These are phyloP conservation scores for Malus asiatica DNA, from an alignment of 306 rosid genomes.

Conservation along the genomic window DNA sequence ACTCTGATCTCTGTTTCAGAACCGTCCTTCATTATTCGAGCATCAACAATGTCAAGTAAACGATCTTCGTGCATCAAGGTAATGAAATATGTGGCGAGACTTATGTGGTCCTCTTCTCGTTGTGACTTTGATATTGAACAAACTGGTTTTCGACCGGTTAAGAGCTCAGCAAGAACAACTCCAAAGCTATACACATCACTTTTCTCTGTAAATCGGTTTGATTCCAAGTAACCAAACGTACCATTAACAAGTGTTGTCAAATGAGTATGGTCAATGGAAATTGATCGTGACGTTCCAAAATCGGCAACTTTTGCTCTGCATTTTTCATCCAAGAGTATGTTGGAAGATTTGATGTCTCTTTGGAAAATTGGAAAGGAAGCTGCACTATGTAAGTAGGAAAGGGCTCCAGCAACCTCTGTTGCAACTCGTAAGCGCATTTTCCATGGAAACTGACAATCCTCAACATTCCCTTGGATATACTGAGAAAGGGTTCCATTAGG, in stretches of 20 bases:
- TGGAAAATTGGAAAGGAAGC: constrained; percentile 4
- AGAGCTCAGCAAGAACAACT: constrained; percentile 7
- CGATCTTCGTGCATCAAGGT: constrained; percentile 2
- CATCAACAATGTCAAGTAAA: constrained; percentile 27
- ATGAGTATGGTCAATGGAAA: constrained; percentile 15
- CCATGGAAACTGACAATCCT: constrained; percentile 12
- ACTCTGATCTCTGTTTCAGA: constrained; percentile 16
- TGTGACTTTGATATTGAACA: neutral
- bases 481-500: constrained; percentile 7
- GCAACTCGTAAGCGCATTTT: constrained; percentile 12
- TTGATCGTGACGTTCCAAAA: constrained; percentile 15
- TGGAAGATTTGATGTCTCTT: constrained; percentile 14
- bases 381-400: constrained; percentile 10
- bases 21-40: constrained; percentile 14
- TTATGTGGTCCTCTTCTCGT: neutral
- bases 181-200: constrained; percentile 17
- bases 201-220: constrained; percentile 7
- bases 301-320: constrained; percentile 19
- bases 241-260: neutral
- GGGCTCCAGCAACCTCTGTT: constrained; percentile 5
- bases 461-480: neutral
- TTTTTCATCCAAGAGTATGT: constrained; percentile 9
- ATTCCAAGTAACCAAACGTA: constrained; percentile 18
- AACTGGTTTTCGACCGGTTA: neutral
- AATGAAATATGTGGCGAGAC: constrained; percentile 28